Base-by-base conservation (phyloP, 441 rosid species). In the Cnidoscolus chayamansa region DNA sequence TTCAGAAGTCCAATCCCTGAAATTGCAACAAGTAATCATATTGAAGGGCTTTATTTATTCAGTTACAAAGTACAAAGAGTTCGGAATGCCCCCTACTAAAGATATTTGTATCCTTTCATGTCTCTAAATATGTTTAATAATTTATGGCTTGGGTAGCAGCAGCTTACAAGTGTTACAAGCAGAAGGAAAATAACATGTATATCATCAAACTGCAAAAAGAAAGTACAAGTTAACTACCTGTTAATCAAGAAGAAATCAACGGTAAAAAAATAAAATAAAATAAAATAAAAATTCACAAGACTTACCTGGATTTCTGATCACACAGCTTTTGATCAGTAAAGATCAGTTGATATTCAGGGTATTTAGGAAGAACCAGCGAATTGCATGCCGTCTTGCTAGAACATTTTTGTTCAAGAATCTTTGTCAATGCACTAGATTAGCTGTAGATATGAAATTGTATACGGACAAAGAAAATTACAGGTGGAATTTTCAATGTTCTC, bases 141-240 rank as follows among this genome's bases (percentile, higher is more conserved):
- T 40, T 9, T 61, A 19, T 13, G 30, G 25, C 7, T 9, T 60
- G 30, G 56, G 13, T 2, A 2, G 59, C 13, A 32, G 47, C 57
- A 70, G 43, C 2, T 70, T 50, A 8, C 40, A 31, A 30, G 15
- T 48, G 37, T 31, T 12, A 58, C 6, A 43, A 2, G 20, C 57
- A 51, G 53, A 48, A 9, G 13, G n/a, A 35, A 32, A 48, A 25
- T 12, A n/a, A 31, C 30, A 40, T 31, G 60, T 10, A 17, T 0
- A 59, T 31, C 15, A 10, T 8, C 53, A 48, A 59, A 19, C 67
- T 60, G 74, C 43, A 48, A 70, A 70, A 30, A 50, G 6, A 12
- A 32, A 59, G 12, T 9, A 19, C 10, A 70, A 20, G 65, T 25
- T 30, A 60, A 10, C n/a, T 53, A 31, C 6, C n/a, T 4, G 10